phyloP scores from a whole-genome alignment of 129 eudicot species.

The Apium graveolens region DNA sequence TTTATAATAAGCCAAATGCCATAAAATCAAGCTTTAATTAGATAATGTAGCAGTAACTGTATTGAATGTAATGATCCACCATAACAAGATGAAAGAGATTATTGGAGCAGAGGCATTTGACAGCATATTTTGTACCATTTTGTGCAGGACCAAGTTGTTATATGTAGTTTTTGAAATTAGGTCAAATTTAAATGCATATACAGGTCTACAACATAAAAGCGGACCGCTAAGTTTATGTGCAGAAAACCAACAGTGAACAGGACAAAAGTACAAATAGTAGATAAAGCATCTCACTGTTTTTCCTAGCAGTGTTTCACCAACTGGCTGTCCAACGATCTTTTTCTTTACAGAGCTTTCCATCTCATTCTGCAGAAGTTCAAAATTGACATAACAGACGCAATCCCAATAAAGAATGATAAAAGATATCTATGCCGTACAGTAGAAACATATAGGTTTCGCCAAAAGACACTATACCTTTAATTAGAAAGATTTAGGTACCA shows the following conservation, averaged over 20 bases:
- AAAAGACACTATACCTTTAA: background rate
- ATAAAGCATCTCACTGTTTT: constrained; percentile 50
- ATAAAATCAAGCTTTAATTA: background rate
- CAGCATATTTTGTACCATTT: background rate
- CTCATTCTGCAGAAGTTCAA: constrained; percentile 44
- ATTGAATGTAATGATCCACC: background rate
- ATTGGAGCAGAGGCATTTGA: background rate
- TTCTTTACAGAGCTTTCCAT: constrained; percentile 62
- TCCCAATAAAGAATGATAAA: background rate
- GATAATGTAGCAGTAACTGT: background rate
- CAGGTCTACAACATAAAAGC: background rate
- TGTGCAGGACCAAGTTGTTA: background rate
- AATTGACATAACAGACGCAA: background rate
- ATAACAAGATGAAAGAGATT: background rate
- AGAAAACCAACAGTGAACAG: background rate
- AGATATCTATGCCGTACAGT: background rate
- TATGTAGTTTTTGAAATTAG: background rate
- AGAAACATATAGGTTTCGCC: background rate
- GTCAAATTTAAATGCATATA: background rate
- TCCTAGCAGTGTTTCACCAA: constrained; percentile 64
- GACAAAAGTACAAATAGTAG: background rate
- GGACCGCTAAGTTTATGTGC: background rate
- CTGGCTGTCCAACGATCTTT: constrained; percentile 68
- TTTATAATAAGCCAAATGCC: background rate
- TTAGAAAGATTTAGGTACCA: background rate